Conservation (phyloP, 257 asterid genomes). For the Paulownia fortunei region DNA sequence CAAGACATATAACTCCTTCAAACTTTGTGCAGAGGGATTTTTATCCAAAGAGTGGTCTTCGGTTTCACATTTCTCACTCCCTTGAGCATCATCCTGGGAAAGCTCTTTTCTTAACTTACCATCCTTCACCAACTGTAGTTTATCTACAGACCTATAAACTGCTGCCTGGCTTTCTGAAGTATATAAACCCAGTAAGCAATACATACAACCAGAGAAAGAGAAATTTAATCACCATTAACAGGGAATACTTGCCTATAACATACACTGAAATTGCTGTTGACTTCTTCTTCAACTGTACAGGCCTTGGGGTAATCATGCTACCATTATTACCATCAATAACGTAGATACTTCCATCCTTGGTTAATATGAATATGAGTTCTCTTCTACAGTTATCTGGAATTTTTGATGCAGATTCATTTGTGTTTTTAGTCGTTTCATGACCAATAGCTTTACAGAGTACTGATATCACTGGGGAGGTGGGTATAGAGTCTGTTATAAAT, state of each 20-base stretch:
- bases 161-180: slow-evolving; percentile 47
- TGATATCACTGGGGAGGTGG: slow-evolving; percentile 57
- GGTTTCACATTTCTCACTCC: slow-evolving; percentile 47
- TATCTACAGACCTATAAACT: slow-evolving; percentile 42
- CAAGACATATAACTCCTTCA: slow-evolving; percentile 57
- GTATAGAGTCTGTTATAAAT: slow-evolving; percentile 56
- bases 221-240: slow-evolving; percentile 22
- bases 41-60: slow-evolving; percentile 41
- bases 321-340: slow-evolving; percentile 61
- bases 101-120: slow-evolving; percentile 42
- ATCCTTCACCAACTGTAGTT: slow-evolving; percentile 42
- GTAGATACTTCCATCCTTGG: slow-evolving; percentile 64
- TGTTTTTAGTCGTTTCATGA: slow-evolving; percentile 40
- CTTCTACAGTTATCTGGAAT: slow-evolving; percentile 42
- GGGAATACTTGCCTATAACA: slow-evolving; percentile 75
- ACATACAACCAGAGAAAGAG: slow-evolving; percentile 29
- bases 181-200: slow-evolving; percentile 30
- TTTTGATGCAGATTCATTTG: slow-evolving; percentile 50
- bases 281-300: slow-evolving; percentile 61
- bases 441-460: slow-evolving; percentile 49
- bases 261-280: slow-evolving; percentile 73
- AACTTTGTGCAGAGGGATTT: slow-evolving; percentile 41
- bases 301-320: slow-evolving; percentile 56
- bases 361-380: slow-evolving; percentile 61
- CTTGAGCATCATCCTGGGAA: slow-evolving; percentile 40